These are phyloP conservation scores for Lathyrus tuberosus DNA, from an alignment of 306 rosid species.

Conservation along the genomic window DNA sequence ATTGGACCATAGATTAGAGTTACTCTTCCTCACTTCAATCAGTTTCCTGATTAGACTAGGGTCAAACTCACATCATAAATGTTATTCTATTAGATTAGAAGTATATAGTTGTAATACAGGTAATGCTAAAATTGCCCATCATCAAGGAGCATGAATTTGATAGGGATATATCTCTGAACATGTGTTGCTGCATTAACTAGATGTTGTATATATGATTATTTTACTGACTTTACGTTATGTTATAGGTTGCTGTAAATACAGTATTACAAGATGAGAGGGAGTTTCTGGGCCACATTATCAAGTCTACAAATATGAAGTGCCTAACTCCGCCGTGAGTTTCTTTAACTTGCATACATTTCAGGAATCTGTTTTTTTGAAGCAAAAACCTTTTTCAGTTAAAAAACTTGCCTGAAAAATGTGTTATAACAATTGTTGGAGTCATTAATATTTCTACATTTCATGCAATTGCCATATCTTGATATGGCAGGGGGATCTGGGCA, in stretches of 20 bases:
- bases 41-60: neutral
- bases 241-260: constrained; percentile 86
- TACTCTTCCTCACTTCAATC: neutral
- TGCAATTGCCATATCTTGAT: constrained; percentile 7
- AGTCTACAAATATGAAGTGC: constrained; percentile 92
- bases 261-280: constrained; percentile 83
- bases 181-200: constrained; percentile 7
- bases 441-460: neutral
- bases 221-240: constrained; percentile 30
- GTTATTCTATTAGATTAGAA: neutral
- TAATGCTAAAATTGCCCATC: constrained; percentile 10
- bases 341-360: constrained; percentile 17
- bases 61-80: neutral
- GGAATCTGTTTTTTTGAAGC: neutral
- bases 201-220: constrained; percentile 32
- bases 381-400: neutral
- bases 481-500: neutral
- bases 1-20: neutral
- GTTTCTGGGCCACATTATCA: constrained; percentile 73
- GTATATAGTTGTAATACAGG: neutral
- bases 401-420: neutral
- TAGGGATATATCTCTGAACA: constrained; percentile 1
- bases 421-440: neutral
- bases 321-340: constrained; percentile 79
- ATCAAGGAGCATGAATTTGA: neutral